phyloP scores from a whole-genome alignment of 176 grass and related monocot genomes.

The Poa annua region DNA sequence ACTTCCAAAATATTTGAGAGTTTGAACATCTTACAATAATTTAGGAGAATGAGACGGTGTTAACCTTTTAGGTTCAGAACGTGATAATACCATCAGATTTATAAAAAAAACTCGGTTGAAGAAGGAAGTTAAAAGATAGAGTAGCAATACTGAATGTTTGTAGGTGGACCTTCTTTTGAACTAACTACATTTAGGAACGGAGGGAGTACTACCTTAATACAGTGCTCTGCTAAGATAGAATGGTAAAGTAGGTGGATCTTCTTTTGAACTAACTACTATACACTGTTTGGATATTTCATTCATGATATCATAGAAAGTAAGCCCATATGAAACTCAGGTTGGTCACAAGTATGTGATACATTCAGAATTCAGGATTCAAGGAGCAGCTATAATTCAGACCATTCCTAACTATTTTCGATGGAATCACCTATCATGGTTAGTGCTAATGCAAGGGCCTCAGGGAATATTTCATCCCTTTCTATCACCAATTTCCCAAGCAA shows the following conservation, averaged over 20 bases:
- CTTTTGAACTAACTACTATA: background rate
- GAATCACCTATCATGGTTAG: background rate
- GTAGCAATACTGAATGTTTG: background rate
- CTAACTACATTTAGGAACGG: too few species aligned
- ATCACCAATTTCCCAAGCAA: background rate
- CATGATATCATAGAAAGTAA: conserved; percentile 10
- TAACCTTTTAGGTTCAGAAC: conserved; percentile 11
- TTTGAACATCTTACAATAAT: background rate
- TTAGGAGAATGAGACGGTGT: background rate
- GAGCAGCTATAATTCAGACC: background rate
- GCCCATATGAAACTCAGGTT: background rate
- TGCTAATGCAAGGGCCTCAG: background rate
- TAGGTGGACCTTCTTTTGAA: background rate
- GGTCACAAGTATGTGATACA: background rate
- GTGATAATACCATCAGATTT: background rate
- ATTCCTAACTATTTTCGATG: background rate
- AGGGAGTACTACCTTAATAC: background rate
- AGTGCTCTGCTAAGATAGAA: conserved; percentile 10
- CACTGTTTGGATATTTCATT: background rate
- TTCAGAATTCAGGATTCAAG: conserved; percentile 7
- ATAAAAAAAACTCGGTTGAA: background rate
- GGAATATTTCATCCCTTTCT: background rate
- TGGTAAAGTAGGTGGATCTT: background rate
- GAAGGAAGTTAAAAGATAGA: background rate
- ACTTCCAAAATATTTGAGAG: background rate